Percentiles rank a stretch among this genome's conserved stretches.
These are phyloP conservation scores for Candida xiaguanensis DNA, from an alignment of 805 yeast species.

Conservation along the genomic window DNA sequence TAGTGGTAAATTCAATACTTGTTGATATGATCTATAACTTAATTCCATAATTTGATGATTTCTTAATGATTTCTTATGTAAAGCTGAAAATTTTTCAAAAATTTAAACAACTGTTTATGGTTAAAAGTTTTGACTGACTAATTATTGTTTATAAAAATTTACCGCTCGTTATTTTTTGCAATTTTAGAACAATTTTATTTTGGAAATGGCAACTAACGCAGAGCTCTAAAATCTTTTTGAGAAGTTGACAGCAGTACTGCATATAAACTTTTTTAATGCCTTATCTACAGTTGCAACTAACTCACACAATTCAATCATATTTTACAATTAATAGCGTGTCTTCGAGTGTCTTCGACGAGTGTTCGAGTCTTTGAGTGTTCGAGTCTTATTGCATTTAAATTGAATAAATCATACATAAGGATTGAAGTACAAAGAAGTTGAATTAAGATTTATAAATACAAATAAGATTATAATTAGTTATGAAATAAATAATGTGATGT, in stretches of 20 bases:
- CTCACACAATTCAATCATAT: neutral
- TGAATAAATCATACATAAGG: too few relatives aligned
- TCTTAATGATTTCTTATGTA: neutral
- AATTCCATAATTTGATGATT: conserved; percentile 6
- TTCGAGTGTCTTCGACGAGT: too few relatives aligned
- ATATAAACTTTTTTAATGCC: neutral
- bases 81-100: neutral
- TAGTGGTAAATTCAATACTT: conserved; percentile 28
- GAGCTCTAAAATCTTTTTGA: neutral
- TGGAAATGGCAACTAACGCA: conserved; percentile 6
- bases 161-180: conserved; percentile 8
- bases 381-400: too few relatives aligned
- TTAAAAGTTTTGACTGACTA: conserved; percentile 2
- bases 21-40: conserved; percentile 35
- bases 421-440: too few relatives aligned
- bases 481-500: too few relatives aligned
- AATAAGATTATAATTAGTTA: too few relatives aligned
- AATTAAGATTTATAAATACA: too few relatives aligned
- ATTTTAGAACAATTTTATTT: neutral
- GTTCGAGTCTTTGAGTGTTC: too few relatives aligned
- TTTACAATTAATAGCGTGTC: too few relatives aligned
- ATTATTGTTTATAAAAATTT: neutral
- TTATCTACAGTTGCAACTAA: neutral
- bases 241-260: conserved; percentile 2
- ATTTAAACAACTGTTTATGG: neutral